These are phyloP conservation scores for Cicer pinnatifidum DNA, from an alignment of 306 rosid species.

Conservation along the genomic window DNA sequence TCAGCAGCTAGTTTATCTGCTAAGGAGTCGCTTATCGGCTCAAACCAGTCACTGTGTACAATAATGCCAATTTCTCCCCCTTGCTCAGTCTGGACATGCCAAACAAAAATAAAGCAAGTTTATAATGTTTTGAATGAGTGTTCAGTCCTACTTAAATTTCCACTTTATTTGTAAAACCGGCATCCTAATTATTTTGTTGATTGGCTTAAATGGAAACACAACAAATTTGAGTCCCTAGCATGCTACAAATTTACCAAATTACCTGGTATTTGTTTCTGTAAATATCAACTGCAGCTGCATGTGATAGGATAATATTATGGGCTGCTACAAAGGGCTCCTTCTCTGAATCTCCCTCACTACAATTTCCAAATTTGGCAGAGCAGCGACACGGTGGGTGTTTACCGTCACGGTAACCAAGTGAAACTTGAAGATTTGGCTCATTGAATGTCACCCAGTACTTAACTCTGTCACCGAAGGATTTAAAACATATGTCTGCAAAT, in stretches of 20 bases:
- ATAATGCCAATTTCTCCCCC: constrained; percentile 68
- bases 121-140: constrained; percentile 1
- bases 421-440: constrained; percentile 51
- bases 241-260: constrained; percentile 13
- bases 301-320: constrained; percentile 70
- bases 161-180: constrained; percentile 2
- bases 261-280: constrained; percentile 78
- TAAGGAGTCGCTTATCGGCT: constrained; percentile 59
- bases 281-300: constrained; percentile 64
- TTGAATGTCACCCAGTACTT: constrained; percentile 66
- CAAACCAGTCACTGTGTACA: constrained; percentile 52
- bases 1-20: constrained; percentile 63
- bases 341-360: constrained; percentile 62
- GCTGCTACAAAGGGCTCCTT: constrained; percentile 72
- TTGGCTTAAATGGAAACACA: constrained; percentile 9
- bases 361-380: constrained; percentile 60
- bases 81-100: constrained; percentile 58
- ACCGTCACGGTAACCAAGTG: constrained; percentile 40
- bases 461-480: constrained; percentile 62
- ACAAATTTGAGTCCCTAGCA: constrained; percentile 8
- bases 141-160: neutral
- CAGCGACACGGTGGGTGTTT: constrained; percentile 44
- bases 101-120: constrained; percentile 24
- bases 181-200: neutral
- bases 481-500: constrained; percentile 54